Conservation (phyloP, 1,284 basidiomycete genomes). For the Ceratobasidium sp. region DNA sequence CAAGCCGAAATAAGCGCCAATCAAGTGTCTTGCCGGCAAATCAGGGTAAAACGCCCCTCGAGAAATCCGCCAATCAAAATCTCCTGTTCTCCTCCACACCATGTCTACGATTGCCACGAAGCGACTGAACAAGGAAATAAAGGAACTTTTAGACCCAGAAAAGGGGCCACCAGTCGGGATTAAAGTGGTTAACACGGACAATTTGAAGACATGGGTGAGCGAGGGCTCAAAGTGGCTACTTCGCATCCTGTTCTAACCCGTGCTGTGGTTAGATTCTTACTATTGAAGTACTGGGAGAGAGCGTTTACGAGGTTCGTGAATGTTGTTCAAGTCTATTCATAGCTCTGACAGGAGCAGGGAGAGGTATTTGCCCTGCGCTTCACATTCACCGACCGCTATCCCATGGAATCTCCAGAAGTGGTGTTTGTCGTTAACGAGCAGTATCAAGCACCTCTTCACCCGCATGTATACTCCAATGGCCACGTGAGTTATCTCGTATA, state of each 20-base stretch:
- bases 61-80: neutral
- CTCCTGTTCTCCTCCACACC: neutral
- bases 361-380: slow-evolving; percentile 81
- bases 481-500: slow-evolving; percentile 65
- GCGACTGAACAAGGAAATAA: slow-evolving; percentile 76
- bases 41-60: neutral
- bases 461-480: slow-evolving; percentile 88
- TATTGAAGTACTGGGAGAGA: slow-evolving; percentile 82
- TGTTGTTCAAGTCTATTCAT: neutral
- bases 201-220: slow-evolving; percentile 72
- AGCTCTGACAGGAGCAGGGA: slow-evolving; percentile 58
- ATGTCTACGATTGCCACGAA: slow-evolving; percentile 74
- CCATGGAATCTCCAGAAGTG: slow-evolving; percentile 83
- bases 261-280: slow-evolving; percentile 58
- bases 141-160: slow-evolving; percentile 55
- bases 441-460: slow-evolving; percentile 74
- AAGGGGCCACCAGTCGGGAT: slow-evolving; percentile 64
- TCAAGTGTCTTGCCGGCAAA: neutral
- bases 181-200: slow-evolving; percentile 71
- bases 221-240: slow-evolving; percentile 27
- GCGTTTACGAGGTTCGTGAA: slow-evolving; percentile 68
- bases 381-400: slow-evolving; percentile 77
- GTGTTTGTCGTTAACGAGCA: slow-evolving; percentile 76
- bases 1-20: slow-evolving; percentile 4
- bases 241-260: slow-evolving; percentile 22